phyloP scores from a whole-genome alignment of 2,329 filamentous ascomycete genomes.

The Ustilaginoidea virens region DNA sequence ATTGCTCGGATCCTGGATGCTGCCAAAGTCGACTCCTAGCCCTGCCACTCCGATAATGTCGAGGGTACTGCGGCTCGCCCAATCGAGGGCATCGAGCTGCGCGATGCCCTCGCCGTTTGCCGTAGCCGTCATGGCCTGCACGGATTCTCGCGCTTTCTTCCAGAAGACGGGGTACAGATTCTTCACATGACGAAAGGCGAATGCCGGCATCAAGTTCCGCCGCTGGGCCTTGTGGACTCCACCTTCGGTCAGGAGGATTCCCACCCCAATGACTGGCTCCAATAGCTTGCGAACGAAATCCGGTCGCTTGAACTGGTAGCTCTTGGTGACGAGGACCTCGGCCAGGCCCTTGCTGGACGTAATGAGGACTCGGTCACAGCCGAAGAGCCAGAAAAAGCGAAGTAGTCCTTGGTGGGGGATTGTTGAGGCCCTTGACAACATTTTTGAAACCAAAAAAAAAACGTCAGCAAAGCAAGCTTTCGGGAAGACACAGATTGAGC shows the following conservation, averaged over 20 bases:
- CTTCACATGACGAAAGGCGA: conserved; percentile 75
- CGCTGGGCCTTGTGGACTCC: conserved; percentile 75
- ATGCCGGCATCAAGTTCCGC: conserved; percentile 67
- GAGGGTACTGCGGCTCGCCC: conserved; percentile 53
- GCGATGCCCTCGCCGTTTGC: conserved; percentile 17
- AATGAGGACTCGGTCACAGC: conserved; percentile 46
- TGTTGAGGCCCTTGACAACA: conserved; percentile 44
- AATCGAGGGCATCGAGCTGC: conserved; percentile 41
- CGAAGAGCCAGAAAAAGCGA: conserved; percentile 47
- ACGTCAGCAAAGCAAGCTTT: conserved; percentile 15
- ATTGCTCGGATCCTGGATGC: conserved; percentile 44
- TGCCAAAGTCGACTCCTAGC: conserved; percentile 54
- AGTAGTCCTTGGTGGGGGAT: conserved; percentile 56
- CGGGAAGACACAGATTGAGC: not conserved
- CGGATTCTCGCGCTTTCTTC: conserved; percentile 56
- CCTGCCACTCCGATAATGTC: conserved; percentile 64
- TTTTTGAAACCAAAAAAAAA: too few relatives aligned
- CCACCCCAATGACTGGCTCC: conserved; percentile 50
- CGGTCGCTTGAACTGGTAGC: conserved; percentile 57
- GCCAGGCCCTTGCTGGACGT: conserved; percentile 49
- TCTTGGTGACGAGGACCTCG: conserved; percentile 53
- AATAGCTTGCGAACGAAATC: conserved; percentile 35
- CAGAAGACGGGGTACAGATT: conserved; percentile 76
- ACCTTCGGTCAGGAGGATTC: conserved; percentile 72
- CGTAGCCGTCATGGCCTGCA: conserved; percentile 38